Evolutionary conservation across 768 basidiomycete genomes (phyloP).

Genomic region (Leccinellum luteum): DNA sequence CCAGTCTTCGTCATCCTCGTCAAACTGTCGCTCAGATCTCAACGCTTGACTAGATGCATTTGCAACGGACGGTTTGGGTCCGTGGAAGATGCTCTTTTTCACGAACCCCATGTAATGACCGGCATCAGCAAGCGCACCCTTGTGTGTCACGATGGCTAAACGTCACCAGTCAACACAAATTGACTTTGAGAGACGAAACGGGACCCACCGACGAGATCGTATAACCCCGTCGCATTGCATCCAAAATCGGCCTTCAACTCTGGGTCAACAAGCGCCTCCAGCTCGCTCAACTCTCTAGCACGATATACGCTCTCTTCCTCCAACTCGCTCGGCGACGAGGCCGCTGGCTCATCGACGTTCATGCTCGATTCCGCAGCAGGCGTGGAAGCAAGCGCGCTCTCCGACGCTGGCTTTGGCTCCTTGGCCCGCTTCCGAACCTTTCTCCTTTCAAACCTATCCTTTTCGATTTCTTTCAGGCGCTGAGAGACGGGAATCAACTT

Average conservation of each 20-base stretch:
- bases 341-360: slow-evolving; percentile 49
- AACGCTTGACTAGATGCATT: slow-evolving; percentile 8
- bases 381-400: slow-evolving; percentile 18
- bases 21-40: slow-evolving; percentile 22
- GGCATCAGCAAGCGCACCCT: slow-evolving; percentile 90
- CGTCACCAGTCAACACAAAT: background rate
- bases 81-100: slow-evolving; percentile 70
- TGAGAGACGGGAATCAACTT: slow-evolving; percentile 70
- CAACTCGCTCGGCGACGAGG: slow-evolving; percentile 34
- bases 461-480: slow-evolving; percentile 75
- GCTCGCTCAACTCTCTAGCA: slow-evolving; percentile 58
- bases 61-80: slow-evolving; percentile 9
- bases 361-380: slow-evolving; percentile 24
- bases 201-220: slow-evolving; percentile 83
- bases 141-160: slow-evolving; percentile 94
- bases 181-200: background rate
- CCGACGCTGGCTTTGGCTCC: slow-evolving; percentile 15
- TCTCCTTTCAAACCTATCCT: slow-evolving; percentile 77
- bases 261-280: slow-evolving; percentile 62
- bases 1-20: slow-evolving; percentile 79
- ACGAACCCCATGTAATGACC: slow-evolving; percentile 96
- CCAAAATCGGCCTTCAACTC: slow-evolving; percentile 68
- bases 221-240: slow-evolving; percentile 75
- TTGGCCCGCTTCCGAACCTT: slow-evolving; percentile 81
- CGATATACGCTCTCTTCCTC: slow-evolving; percentile 67